Evolutionary conservation across 768 basidiomycete species (phyloP).

Genomic region (Hydnum rufescens): DNA sequence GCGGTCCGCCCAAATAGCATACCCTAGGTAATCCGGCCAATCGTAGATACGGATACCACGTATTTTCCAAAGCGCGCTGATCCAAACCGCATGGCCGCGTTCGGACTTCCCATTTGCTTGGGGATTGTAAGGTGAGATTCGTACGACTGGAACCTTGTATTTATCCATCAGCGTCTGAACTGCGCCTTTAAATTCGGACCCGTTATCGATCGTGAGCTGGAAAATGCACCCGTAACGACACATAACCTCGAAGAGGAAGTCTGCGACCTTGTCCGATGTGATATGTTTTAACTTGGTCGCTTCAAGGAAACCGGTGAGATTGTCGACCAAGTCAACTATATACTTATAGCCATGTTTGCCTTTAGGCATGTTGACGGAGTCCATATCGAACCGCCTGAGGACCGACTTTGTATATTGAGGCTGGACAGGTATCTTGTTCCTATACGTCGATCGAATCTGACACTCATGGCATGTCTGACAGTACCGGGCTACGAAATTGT

Average conservation of each 20-base stretch:
- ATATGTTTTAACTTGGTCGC: not conserved
- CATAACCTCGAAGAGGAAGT: not conserved
- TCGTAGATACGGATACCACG: not conserved
- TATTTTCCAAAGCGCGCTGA: not conserved
- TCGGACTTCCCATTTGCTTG: not conserved
- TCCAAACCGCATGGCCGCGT: not conserved
- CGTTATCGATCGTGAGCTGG: not conserved
- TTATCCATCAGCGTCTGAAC: not conserved
- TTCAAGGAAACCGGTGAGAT: not conserved
- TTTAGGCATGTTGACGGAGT: not conserved
- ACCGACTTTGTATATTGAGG: not conserved
- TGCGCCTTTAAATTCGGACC: not conserved
- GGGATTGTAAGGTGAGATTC: not conserved
- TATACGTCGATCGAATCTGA: not conserved
- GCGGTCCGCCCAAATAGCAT: conserved; percentile 15
- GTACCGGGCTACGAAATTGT: not conserved
- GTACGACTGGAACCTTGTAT: not conserved
- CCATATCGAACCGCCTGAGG: not conserved
- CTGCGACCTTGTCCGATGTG: not conserved
- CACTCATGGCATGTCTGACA: not conserved
- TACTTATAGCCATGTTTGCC: not conserved
- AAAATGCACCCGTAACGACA: not conserved
- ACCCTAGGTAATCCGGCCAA: conserved; percentile 18
- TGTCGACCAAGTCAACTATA: not conserved
- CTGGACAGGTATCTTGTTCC: not conserved